Percentiles rank a stretch among this genome's conserved stretches.
phyloP scores from a whole-genome alignment of 2,329 filamentous ascomycete genomes.

The Cladosporium sp. region DNA sequence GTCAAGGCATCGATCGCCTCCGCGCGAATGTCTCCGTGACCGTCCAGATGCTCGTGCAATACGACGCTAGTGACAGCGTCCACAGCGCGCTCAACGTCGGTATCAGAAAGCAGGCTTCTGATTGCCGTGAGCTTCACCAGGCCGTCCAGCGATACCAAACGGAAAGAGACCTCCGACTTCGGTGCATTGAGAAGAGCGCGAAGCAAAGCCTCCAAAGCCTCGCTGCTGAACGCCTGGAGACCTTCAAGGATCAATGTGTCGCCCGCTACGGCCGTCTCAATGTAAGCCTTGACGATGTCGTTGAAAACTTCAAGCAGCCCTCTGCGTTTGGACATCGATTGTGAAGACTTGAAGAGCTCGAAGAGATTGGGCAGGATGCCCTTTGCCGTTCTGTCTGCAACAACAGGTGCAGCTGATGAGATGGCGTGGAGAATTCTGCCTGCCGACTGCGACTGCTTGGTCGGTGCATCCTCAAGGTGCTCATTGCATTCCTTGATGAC shows the following conservation, averaged over 20 bases:
- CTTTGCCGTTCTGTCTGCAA: constrained; percentile 51
- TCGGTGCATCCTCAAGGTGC: constrained; percentile 61
- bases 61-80: constrained; percentile 57
- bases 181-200: constrained; percentile 40
- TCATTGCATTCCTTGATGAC: constrained; percentile 63
- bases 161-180: constrained; percentile 45
- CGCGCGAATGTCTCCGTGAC: constrained; percentile 51
- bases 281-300: constrained; percentile 52
- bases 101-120: constrained; percentile 36
- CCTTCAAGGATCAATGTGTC: constrained; percentile 30
- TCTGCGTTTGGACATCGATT: constrained; percentile 56
- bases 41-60: constrained; percentile 51
- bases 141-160: constrained; percentile 40
- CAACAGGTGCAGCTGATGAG: constrained; percentile 48
- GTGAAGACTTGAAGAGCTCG: constrained; percentile 54
- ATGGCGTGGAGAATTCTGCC: constrained; percentile 55
- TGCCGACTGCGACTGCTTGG: constrained; percentile 60
- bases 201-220: constrained; percentile 38
- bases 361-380: constrained; percentile 53
- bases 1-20: constrained; percentile 54
- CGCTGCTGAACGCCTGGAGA: constrained; percentile 34
- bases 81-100: constrained; percentile 45
- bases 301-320: constrained; percentile 57
- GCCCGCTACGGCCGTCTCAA: constrained; percentile 43
- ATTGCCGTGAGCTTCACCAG: constrained; percentile 39